These are phyloP conservation scores for Carex littledalei DNA, from an alignment of 176 grass and related monocot species.

Conservation along the genomic window DNA sequence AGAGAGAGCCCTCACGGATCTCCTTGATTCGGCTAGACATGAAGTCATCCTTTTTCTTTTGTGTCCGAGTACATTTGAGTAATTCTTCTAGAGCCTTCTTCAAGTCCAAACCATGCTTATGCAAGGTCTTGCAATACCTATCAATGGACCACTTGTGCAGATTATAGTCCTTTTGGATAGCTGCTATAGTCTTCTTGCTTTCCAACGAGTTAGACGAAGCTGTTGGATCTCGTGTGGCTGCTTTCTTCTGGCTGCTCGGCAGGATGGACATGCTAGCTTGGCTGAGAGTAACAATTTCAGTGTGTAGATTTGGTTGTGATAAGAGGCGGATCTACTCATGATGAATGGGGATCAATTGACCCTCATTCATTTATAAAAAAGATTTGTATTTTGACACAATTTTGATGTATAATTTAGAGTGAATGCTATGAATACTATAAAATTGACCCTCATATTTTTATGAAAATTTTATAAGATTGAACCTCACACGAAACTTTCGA, in stretches of 20 bases:
- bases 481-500: too few relatives aligned
- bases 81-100: not conserved
- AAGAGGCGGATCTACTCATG: too few relatives aligned
- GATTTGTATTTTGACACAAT: too few relatives aligned
- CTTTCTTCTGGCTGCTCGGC: not conserved
- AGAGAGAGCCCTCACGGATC: not conserved
- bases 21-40: not conserved
- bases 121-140: not conserved
- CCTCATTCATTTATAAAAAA: too few relatives aligned
- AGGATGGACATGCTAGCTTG: not conserved
- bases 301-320: not conserved
- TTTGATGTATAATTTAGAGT: too few relatives aligned
- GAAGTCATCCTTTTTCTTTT: not conserved
- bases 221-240: not conserved
- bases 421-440: too few relatives aligned
- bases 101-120: conserved; percentile 8
- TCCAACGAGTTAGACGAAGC: not conserved
- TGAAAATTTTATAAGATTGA: too few relatives aligned
- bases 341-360: too few relatives aligned
- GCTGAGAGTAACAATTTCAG: not conserved
- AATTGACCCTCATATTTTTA: too few relatives aligned
- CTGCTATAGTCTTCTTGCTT: not conserved
- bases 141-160: not conserved
- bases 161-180: not conserved
- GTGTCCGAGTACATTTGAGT: not conserved